A percentile compares a stretch with the other conserved stretches of the same genome.
phyloP scores from a whole-genome alignment of 2,329 filamentous ascomycete species.

The Pseudonectria buxi region DNA sequence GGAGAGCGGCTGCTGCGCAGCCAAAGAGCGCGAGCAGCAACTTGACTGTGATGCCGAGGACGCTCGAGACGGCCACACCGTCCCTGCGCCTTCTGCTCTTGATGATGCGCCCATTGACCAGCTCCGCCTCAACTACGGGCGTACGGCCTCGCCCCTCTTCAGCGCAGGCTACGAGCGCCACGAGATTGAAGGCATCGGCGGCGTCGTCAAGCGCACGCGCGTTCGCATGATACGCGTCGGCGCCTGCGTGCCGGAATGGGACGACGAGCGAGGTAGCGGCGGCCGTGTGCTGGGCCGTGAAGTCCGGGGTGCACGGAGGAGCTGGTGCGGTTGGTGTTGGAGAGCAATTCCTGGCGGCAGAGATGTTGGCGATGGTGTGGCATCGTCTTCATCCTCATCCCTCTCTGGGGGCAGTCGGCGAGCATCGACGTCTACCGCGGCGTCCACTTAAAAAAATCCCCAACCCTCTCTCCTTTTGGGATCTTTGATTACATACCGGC shows the following conservation, averaged over 20 bases:
- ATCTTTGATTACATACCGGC: neutral
- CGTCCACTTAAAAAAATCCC: constrained; percentile 11
- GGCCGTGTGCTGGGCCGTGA: constrained; percentile 65
- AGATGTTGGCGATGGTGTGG: constrained; percentile 28
- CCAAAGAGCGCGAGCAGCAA: constrained; percentile 72
- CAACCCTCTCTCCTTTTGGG: constrained; percentile 1
- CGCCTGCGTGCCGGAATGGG: constrained; percentile 77
- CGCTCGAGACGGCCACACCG: constrained; percentile 39
- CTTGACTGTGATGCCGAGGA: constrained; percentile 81
- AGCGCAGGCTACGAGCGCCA: constrained; percentile 74
- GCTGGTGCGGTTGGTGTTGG: constrained; percentile 91
- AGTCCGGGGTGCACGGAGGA: constrained; percentile 58
- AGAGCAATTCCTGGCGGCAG: constrained; percentile 59
- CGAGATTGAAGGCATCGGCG: constrained; percentile 87
- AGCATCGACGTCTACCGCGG: constrained; percentile 17
- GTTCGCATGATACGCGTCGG: constrained; percentile 77
- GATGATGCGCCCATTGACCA: constrained; percentile 24
- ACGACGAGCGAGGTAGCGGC: constrained; percentile 60
- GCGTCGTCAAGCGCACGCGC: constrained; percentile 80
- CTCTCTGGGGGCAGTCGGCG: constrained; percentile 13
- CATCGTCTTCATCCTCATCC: constrained; percentile 20
- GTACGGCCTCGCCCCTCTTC: constrained; percentile 45
- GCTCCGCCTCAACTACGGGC: constrained; percentile 24
- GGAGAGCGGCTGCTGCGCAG: constrained; percentile 68
- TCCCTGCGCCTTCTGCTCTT: constrained; percentile 13